A percentile compares a stretch with the other conserved stretches of the same genome.
phyloP scores from a whole-genome alignment of 140 eudicot genomes.

The Bidens hawaiensis region DNA sequence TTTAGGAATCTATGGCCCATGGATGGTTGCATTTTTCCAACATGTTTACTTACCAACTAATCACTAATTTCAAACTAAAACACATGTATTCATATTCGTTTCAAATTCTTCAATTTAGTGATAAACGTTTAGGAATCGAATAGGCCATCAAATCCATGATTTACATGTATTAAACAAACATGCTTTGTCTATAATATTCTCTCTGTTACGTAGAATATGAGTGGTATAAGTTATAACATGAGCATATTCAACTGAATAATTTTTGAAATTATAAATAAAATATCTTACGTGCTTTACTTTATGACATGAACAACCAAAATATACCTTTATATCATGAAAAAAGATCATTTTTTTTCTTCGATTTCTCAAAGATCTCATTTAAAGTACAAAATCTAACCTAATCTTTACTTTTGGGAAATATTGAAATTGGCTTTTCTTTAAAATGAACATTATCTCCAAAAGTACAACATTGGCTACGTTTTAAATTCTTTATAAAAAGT shows the following conservation, averaged over 20 bases:
- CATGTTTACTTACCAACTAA: constrained; percentile 13
- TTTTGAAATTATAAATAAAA: too few relatives aligned
- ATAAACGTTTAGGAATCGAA: neutral
- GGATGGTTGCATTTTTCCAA: constrained; percentile 17
- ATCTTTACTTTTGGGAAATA: neutral
- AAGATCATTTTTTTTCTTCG: too few relatives aligned
- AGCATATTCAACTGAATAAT: too few relatives aligned
- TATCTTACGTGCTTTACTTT: too few relatives aligned
- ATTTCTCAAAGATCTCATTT: neutral
- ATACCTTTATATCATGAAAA: neutral
- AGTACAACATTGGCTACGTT: neutral
- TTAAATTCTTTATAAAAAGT: neutral
- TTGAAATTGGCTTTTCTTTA: neutral
- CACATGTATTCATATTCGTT: neutral
- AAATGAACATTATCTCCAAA: neutral
- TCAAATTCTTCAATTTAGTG: neutral
- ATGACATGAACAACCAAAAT: too few relatives aligned
- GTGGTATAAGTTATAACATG: too few relatives aligned
- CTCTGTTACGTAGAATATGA: too few relatives aligned
- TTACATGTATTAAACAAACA: too few relatives aligned
- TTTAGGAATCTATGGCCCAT: constrained; percentile 27
- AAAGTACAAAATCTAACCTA: too few relatives aligned
- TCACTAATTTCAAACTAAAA: constrained; percentile 7
- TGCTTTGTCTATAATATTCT: too few relatives aligned
- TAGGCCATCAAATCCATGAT: neutral